Conservation (phyloP, 495 filamentous ascomycete genomes). For the Saxophila tyrrhenica region DNA sequence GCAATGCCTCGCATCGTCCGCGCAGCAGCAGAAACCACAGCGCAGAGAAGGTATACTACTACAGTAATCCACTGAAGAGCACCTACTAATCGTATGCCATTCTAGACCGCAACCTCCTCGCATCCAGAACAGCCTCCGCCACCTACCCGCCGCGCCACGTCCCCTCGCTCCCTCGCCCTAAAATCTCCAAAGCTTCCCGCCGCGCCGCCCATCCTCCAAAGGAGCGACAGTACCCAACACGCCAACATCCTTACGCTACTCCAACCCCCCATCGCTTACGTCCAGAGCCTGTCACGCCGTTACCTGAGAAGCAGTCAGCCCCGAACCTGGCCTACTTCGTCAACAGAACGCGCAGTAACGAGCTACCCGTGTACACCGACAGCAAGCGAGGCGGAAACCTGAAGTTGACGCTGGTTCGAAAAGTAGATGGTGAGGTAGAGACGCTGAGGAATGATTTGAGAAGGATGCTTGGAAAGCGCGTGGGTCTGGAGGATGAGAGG, state of each 20-base stretch:
- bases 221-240: conserved; percentile 17
- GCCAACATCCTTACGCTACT: conserved; percentile 7
- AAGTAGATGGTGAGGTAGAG: conserved; percentile 52
- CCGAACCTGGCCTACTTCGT: conserved; percentile 53
- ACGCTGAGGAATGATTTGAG: conserved; percentile 29
- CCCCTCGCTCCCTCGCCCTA: conserved; percentile 20
- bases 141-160: conserved; percentile 15
- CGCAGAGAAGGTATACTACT: conserved; percentile 2
- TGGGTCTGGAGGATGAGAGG: conserved; percentile 23
- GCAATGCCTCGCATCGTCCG: conserved; percentile 11
- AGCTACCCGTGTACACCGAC: conserved; percentile 69
- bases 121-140: conserved; percentile 14
- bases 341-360: conserved; percentile 54
- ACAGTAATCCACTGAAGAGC: background rate
- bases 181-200: conserved; percentile 20
- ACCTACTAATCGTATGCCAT: background rate
- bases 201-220: conserved; percentile 20
- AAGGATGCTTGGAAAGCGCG: conserved; percentile 21
- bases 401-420: conserved; percentile 63
- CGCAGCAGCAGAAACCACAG: conserved; percentile 6
- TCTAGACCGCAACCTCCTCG: conserved; percentile 15
- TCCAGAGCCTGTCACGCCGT: conserved; percentile 27
- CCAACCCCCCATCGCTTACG: conserved; percentile 25
- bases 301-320: conserved; percentile 13
- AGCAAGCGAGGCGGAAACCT: conserved; percentile 67